Base-by-base conservation (phyloP, 805 yeast genomes). In the Candida cerambycidarum region DNA sequence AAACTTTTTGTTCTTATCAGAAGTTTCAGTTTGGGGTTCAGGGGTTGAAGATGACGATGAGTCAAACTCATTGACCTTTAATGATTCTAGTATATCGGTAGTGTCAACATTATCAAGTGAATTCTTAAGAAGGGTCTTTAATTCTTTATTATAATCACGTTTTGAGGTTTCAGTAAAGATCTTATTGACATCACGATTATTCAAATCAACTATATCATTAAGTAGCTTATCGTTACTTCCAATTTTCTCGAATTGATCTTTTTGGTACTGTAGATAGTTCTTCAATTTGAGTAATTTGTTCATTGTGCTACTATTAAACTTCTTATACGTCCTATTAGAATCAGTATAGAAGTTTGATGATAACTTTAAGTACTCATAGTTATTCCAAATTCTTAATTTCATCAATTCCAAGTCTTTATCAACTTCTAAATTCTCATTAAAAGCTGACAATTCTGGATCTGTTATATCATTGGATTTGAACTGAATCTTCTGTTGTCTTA, bases 271-370 rank as follows among this genome's bases (percentile, higher is more conserved):
- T 30, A 71, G 58, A 43, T 69, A 70, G 44, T 63, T 61, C 50
- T 62, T 61, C 33, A 71, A 49, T 48, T 70, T 71, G 37, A 59
- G 59, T 28, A 71, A 56, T 48, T 69, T 69, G 50, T 64, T 69
- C 14, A 60, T 45, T 49, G 62, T 34, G 4, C 57, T 42, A 15
- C 45, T 32, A 43, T 61, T 66, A 54, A 63, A 57, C 40, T 56
- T 55, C 44, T 58, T 59, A 50, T 68, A 70, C 23, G 51, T 52
- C 33, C 57, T 56, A 47, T 68, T 63, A 9, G 71, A 62, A 33
- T 69, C 69, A 32, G 65, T 62, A 45, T 68, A 69, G 43, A 65
- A 69, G 4, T 48, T 46, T 30, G 60, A 49, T 8, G 67, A 59
- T 28, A 53, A 55, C 42, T 64, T 58, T 32, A 68, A 51, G 16